Conservation (phyloP, 2,329 filamentous ascomycete genomes). For the Colletotrichum sp. region DNA sequence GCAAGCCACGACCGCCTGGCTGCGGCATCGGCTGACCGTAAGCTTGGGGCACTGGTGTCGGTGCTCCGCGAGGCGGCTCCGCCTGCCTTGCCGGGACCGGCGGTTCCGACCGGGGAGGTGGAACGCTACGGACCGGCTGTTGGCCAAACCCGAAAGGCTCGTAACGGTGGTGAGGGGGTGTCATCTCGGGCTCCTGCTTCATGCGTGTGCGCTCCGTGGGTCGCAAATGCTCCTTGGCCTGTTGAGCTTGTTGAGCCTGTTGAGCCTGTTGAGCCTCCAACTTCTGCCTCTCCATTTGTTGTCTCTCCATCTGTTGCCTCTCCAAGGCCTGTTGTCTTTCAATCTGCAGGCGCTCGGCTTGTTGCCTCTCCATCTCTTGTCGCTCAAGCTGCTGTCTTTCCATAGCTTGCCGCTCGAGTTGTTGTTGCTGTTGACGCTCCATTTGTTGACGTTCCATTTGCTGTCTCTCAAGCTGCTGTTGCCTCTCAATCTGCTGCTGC, state of each 20-base stretch:
- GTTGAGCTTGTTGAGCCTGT: conserved; percentile 26
- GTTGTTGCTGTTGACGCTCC: not conserved
- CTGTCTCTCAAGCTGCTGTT: conserved; percentile 21
- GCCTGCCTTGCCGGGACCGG: conserved; percentile 42
- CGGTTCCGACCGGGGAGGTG: conserved; percentile 42
- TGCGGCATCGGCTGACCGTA: conserved; percentile 42
- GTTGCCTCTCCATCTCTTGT: conserved; percentile 23
- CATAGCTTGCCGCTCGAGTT: conserved; percentile 4
- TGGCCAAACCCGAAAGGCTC: conserved; percentile 48
- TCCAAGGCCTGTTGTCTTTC: conserved; percentile 16
- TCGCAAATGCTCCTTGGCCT: conserved; percentile 32
- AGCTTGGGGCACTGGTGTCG: conserved; percentile 33
- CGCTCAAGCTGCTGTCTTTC: conserved; percentile 24
- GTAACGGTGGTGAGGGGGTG: conserved; percentile 42
- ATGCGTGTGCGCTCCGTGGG: conserved; percentile 29
- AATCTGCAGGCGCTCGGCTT: conserved; percentile 26
- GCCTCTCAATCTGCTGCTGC: conserved; percentile 23
- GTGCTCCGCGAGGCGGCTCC: conserved; percentile 43
- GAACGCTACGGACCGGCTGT: conserved; percentile 37
- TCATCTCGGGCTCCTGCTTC: conserved; percentile 56
- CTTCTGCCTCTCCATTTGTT: conserved; percentile 14
- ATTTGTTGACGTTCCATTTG: not conserved
- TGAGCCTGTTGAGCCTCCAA: conserved; percentile 28
- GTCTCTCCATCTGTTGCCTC: conserved; percentile 6
- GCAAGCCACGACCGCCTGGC: conserved; percentile 42